phyloP scores from a whole-genome alignment of 352 stramenopile genomes.

The Pythium monospermum region DNA sequence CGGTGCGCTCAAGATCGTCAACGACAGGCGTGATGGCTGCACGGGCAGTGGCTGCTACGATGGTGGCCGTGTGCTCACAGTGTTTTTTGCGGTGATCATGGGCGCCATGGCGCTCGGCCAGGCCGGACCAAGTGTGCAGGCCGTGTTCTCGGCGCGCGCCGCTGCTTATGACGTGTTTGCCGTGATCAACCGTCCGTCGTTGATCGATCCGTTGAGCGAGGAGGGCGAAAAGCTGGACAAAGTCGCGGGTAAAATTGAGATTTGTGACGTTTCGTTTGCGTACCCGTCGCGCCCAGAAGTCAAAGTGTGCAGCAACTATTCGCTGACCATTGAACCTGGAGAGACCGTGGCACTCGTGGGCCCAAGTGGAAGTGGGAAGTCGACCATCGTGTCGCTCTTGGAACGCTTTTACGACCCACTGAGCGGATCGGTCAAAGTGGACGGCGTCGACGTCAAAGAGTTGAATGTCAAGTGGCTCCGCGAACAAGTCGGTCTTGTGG shows the following conservation, averaged over 20 bases:
- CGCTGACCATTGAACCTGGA: constrained; percentile 48
- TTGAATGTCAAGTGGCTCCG: constrained; percentile 47
- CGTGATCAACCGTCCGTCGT: constrained; percentile 52
- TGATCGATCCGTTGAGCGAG: constrained; percentile 46
- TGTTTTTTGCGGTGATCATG: constrained; percentile 73
- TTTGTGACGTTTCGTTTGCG: constrained; percentile 83
- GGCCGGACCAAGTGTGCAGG: constrained; percentile 52
- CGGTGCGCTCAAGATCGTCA: constrained; percentile 54
- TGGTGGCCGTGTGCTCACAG: constrained; percentile 55
- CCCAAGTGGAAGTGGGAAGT: constrained; percentile 70
- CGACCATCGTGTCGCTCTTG: constrained; percentile 88
- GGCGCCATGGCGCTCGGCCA: constrained; percentile 70
- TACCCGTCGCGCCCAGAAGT: constrained; percentile 57
- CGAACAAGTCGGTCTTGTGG: constrained; percentile 69
- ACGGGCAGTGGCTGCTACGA: constrained; percentile 43
- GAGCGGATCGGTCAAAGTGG: constrained; percentile 12
- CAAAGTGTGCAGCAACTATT: constrained; percentile 58
- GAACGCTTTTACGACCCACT: constrained; percentile 92
- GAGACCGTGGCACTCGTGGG: constrained; percentile 62
- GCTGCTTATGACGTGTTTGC: constrained; percentile 61
- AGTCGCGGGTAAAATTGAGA: constrained; percentile 38
- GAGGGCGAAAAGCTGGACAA: constrained; percentile 19
- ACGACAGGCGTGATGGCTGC: constrained; percentile 49
- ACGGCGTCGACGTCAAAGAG: constrained; percentile 39
- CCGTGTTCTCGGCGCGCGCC: constrained; percentile 46